Percentiles rank a stretch among this genome's conserved stretches.
Conservation (phyloP, 805 yeast genomes). For the Candida vaughaniae region DNA sequence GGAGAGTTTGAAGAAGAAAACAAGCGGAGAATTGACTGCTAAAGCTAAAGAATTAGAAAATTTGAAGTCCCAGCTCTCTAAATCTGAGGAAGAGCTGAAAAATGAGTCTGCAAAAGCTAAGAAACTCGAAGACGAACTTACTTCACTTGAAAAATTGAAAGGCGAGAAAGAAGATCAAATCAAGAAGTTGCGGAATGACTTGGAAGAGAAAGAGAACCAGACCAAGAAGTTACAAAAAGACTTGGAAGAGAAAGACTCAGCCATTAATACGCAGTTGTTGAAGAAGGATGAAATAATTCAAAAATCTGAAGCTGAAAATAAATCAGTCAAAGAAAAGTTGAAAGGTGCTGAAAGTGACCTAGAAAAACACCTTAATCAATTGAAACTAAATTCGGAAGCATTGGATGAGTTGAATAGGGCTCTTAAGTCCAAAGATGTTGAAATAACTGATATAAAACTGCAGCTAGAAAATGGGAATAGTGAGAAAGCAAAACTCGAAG, state of each 20-base stretch:
- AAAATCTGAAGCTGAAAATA: background rate
- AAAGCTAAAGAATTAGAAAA: background rate
- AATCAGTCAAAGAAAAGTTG: no score
- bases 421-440: background rate
- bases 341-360: background rate
- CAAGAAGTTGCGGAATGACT: constrained; percentile 16
- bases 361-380: no score
- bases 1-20: background rate
- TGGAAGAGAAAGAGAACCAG: constrained; percentile 3
- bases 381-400: background rate
- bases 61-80: background rate
- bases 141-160: constrained; percentile 3
- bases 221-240: background rate
- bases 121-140: constrained; percentile 7
- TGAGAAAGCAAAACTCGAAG: background rate
- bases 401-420: background rate
- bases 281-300: background rate
- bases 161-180: constrained; percentile 4
- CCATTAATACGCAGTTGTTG: background rate
- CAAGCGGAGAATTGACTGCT: background rate
- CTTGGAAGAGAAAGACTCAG: background rate
- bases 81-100: background rate
- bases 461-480: background rate
- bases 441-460: background rate
- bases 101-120: background rate